A percentile compares a stretch with the other conserved stretches of the same genome.
phyloP scores from a whole-genome alignment of 1,139 yeast genomes.

The Hemisphaericaspora xylanilytica region DNA sequence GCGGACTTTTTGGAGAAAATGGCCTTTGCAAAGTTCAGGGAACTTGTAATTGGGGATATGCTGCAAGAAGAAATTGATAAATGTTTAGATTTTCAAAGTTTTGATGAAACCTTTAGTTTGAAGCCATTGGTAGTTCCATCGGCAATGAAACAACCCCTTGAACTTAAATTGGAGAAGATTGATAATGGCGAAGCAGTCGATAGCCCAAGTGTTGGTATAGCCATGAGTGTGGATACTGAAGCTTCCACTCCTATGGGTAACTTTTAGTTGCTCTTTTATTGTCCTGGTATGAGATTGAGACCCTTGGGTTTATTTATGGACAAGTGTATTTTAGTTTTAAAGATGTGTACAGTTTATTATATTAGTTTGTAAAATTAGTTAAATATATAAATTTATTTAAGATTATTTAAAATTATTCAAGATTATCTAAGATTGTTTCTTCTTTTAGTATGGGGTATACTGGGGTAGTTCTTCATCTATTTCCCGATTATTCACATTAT shows the following conservation, averaged over 20 bases:
- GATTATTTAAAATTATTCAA: too few relatives aligned
- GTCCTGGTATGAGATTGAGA: too few relatives aligned
- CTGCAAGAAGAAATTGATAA: conserved; percentile 27
- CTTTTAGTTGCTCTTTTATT: conserved; percentile 9
- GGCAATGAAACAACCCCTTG: conserved; percentile 29
- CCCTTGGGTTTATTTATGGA: conserved; percentile 2
- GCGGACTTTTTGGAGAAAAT: conserved; percentile 64
- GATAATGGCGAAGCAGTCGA: conserved; percentile 24
- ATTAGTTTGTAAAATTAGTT: conserved; percentile 2
- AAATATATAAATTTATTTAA: too few relatives aligned
- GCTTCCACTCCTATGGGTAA: conserved; percentile 17
- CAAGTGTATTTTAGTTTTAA: too few relatives aligned
- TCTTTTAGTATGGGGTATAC: conserved; percentile 26
- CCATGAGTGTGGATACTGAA: conserved; percentile 18
- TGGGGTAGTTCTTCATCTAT: conserved; percentile 48
- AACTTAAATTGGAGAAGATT: conserved; percentile 19
- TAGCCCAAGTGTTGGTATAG: conserved; percentile 19
- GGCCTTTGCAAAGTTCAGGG: conserved; percentile 34
- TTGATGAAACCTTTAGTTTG: conserved; percentile 47
- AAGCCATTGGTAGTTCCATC: conserved; percentile 33
- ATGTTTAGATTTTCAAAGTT: conserved; percentile 45
- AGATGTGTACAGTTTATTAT: too few relatives aligned
- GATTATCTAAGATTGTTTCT: too few relatives aligned
- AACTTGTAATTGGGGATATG: conserved; percentile 19
- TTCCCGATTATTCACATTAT: conserved; percentile 33